Evolutionary conservation across 495 filamentous ascomycete genomes (phyloP).

Genomic region (Neurospora discreta): DNA sequence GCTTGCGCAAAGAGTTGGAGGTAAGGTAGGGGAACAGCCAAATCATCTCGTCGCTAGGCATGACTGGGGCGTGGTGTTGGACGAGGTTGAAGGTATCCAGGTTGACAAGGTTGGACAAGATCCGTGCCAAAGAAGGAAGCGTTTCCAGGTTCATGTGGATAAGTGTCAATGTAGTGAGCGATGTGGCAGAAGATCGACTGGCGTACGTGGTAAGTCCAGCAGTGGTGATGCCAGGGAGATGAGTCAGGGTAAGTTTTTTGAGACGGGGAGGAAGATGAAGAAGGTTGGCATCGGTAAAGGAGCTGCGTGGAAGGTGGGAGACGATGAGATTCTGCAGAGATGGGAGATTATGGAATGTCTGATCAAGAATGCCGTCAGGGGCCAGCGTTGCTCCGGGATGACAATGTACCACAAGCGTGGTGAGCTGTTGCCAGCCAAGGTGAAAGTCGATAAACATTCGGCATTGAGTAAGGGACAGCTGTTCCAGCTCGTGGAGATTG

Average conservation of each 20-base stretch:
- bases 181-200: slow-evolving; percentile 42
- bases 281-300: slow-evolving; percentile 61
- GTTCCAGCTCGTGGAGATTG: slow-evolving; percentile 30
- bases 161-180: slow-evolving; percentile 50
- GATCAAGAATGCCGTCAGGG: slow-evolving; percentile 54
- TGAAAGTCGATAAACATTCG: slow-evolving; percentile 62
- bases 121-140: slow-evolving; percentile 58
- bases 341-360: slow-evolving; percentile 53
- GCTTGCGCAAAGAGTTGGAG: slow-evolving; percentile 49
- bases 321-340: slow-evolving; percentile 62
- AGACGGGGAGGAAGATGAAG: slow-evolving; percentile 55
- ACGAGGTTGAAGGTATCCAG: slow-evolving; percentile 60
- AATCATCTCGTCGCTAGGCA: slow-evolving; percentile 49
- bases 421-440: slow-evolving; percentile 55
- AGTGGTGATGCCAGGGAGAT: slow-evolving; percentile 67
- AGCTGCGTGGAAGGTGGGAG: slow-evolving; percentile 56
- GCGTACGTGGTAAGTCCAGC: slow-evolving; percentile 64
- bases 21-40: slow-evolving; percentile 59
- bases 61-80: slow-evolving; percentile 50
- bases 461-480: slow-evolving; percentile 49
- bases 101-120: slow-evolving; percentile 54
- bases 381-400: slow-evolving; percentile 50
- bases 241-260: slow-evolving; percentile 61
- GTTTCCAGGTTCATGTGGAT: slow-evolving; percentile 56
- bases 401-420: slow-evolving; percentile 66